These are phyloP conservation scores for Globisporangium carolinianum DNA, from an alignment of 352 stramenopile genomes.

Conservation along the genomic window DNA sequence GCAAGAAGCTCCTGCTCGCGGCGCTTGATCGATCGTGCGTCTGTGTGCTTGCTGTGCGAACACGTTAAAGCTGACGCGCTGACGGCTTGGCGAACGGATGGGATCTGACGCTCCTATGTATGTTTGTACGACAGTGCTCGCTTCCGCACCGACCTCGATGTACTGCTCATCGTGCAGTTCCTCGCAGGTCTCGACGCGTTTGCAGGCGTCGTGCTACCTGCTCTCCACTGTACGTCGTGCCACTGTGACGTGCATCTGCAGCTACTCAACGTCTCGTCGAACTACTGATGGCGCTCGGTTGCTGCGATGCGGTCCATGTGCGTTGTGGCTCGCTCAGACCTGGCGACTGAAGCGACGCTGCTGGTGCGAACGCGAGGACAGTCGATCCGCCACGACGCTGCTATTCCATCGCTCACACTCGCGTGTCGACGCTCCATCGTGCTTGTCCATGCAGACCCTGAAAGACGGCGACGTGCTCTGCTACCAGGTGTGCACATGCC, in stretches of 20 bases:
- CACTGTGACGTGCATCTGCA: no score
- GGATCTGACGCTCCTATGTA: neutral
- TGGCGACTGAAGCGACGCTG: conserved; percentile 49
- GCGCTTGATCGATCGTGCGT: conserved; percentile 46
- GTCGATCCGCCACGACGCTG: neutral
- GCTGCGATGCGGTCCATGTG: no score
- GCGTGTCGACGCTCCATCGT: no score
- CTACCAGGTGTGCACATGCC: conserved; percentile 28
- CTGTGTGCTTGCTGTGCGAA: neutral
- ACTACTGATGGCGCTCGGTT: no score
- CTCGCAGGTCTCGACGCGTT: conserved; percentile 37
- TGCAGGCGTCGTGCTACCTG: conserved; percentile 22
- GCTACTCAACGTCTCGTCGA: no score
- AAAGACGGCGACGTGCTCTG: conserved; percentile 62
- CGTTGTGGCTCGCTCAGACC: conserved; percentile 19
- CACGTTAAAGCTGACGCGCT: neutral
- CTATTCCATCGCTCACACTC: neutral
- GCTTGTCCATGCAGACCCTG: conserved; percentile 21
- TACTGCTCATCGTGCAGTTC: conserved; percentile 45
- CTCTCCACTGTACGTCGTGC: conserved; percentile 40
- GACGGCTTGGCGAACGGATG: no score
- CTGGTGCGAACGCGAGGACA: conserved; percentile 18
- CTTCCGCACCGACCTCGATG: conserved; percentile 51
- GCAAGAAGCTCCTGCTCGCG: conserved; percentile 30
- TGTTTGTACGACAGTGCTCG: conserved; percentile 19